These are phyloP conservation scores for Sungouiella blattae DNA, from an alignment of 805 yeast species.

Conservation along the genomic window DNA sequence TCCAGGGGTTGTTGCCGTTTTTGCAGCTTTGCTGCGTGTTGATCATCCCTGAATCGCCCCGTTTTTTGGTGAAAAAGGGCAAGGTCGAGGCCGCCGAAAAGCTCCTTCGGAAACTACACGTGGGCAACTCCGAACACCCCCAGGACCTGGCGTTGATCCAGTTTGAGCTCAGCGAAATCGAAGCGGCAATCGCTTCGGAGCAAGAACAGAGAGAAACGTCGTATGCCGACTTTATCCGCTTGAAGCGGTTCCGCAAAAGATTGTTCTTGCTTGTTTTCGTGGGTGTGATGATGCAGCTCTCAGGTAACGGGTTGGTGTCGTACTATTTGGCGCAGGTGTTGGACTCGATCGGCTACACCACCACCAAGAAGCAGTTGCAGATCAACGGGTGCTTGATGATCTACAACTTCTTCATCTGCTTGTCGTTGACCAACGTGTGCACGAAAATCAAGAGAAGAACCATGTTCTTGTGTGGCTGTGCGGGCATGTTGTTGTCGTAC, in stretches of 20 bases:
- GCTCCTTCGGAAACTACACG: slow-evolving; percentile 36
- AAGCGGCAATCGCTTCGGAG: slow-evolving; percentile 33
- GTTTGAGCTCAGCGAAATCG: slow-evolving; percentile 18
- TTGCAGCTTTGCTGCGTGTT: slow-evolving; percentile 26
- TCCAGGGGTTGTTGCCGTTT: slow-evolving; percentile 46
- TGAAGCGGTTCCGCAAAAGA: slow-evolving; percentile 39
- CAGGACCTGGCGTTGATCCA: slow-evolving; percentile 18
- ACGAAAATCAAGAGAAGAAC: slow-evolving; percentile 37
- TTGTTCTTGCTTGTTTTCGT: slow-evolving; percentile 27
- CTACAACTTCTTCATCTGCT: slow-evolving; percentile 36
- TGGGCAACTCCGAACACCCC: slow-evolving; percentile 31
- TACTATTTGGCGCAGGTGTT: slow-evolving; percentile 48
- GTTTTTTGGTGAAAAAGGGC: slow-evolving; percentile 40
- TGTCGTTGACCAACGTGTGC: slow-evolving; percentile 15
- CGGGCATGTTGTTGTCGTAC: slow-evolving; percentile 32
- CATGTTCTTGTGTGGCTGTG: slow-evolving; percentile 27
- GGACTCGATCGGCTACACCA: slow-evolving; percentile 47
- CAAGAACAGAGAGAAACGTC: slow-evolving; percentile 24
- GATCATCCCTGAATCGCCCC: slow-evolving; percentile 45
- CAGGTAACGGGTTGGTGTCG: slow-evolving; percentile 49
- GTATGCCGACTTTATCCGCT: slow-evolving; percentile 34
- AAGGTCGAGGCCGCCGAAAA: slow-evolving; percentile 38
- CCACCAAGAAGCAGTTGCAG: slow-evolving; percentile 37
- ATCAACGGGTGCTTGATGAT: slow-evolving; percentile 49
- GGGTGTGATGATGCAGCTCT: slow-evolving; percentile 36